Conservation (phyloP, 208 protist genomes). For the Trypanosoma conorhini region DNA sequence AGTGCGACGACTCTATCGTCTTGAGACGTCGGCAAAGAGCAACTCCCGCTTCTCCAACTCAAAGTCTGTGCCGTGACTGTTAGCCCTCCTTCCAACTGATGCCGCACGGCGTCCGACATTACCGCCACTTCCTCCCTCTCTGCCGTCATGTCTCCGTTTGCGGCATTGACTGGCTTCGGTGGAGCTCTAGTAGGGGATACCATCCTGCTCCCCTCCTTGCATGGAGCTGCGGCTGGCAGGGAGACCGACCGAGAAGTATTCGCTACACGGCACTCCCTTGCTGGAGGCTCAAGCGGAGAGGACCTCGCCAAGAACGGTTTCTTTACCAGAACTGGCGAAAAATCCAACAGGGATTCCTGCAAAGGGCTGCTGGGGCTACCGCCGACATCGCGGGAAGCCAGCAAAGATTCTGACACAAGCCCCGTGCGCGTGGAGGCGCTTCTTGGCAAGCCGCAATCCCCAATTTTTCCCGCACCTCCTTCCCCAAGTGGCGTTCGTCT, state of each 20-base stretch:
- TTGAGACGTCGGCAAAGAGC: constrained; percentile 7
- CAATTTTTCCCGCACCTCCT: not conserved
- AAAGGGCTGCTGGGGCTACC: not conserved
- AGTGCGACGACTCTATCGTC: constrained; percentile 2
- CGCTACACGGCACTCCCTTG: no score
- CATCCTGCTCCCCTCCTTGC: not conserved
- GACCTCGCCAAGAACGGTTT: not conserved
- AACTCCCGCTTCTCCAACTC: not conserved
- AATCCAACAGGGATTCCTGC: not conserved
- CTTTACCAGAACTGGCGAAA: constrained; percentile 7
- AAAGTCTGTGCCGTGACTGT: not conserved
- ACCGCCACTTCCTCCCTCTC: not conserved
- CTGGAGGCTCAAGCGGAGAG: not conserved
- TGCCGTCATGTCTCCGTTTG: not conserved
- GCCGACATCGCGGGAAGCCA: not conserved
- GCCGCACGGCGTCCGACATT: not conserved
- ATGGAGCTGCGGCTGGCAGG: not conserved
- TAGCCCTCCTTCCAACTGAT: not conserved
- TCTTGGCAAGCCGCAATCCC: not conserved
- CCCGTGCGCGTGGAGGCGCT: not conserved
- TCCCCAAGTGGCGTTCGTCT: not conserved
- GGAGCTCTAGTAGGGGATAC: not conserved
- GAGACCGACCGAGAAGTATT: not conserved
- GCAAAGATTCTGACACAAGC: not conserved
- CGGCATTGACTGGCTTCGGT: not conserved